Conservation (phyloP, 2,329 filamentous ascomycete species). For the Colletotrichum endophyticum region DNA sequence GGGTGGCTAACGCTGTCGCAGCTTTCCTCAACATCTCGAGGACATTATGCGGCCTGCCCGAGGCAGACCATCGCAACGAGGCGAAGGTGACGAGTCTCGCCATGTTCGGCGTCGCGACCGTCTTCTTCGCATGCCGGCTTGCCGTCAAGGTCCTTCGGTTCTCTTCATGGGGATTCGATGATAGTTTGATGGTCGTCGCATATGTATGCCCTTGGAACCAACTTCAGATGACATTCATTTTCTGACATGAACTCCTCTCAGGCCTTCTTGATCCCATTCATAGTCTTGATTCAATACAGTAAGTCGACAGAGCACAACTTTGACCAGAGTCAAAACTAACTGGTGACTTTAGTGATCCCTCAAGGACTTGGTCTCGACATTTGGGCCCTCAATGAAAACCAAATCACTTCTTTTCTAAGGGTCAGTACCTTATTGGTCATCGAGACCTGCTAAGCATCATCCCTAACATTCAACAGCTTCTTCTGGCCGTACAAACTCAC, state of each 20-base stretch:
- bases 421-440: not conserved
- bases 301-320: not conserved
- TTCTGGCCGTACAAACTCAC: constrained; percentile 39
- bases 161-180: not conserved
- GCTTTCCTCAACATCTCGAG: constrained; percentile 9
- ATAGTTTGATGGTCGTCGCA: not conserved
- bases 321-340: not conserved
- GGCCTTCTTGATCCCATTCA: not conserved
- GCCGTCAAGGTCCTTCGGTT: not conserved
- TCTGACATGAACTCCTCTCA: not conserved
- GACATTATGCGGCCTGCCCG: not conserved
- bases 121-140: not conserved
- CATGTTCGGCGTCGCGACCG: not conserved
- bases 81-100: not conserved
- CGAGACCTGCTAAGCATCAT: constrained; percentile 26
- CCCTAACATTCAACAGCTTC: constrained; percentile 28
- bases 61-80: not conserved
- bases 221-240: not conserved
- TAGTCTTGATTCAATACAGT: not conserved
- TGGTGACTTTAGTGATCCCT: not conserved
- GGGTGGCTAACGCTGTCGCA: not conserved
- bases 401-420: not conserved
- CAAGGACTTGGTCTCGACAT: constrained; percentile 55
- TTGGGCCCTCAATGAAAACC: constrained; percentile 40
- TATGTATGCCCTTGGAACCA: not conserved